Evolutionary conservation across 352 stramenopile genomes (phyloP), one percentile per base, ranked within the genome.

Genomic region (Blastocystis sp.): DNA sequence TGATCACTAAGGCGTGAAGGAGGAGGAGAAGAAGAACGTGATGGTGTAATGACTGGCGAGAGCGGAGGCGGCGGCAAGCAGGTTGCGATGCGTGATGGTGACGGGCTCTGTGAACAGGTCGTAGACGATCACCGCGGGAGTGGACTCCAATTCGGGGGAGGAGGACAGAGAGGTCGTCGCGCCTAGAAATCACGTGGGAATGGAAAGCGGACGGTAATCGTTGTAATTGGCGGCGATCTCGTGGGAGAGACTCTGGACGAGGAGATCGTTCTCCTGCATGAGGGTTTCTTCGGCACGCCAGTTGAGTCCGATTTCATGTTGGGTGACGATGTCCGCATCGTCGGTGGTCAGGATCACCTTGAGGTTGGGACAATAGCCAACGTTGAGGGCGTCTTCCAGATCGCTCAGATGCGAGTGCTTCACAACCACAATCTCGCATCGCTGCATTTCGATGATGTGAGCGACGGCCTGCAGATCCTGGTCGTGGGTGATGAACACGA

Each of bases 111-210:
- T 84, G 74, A 69, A 56, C 23, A 28, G 67, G 61, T 84, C 69
- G 74, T 84, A 84, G n/a, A 84, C 34, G 43, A 84, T 84, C 19
- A 84, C 45, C n/a, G 74, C 74, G 21, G 74, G 74, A 23, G 56
- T 19, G 34, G 28, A 34, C 28, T 84, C 74, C 0, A 43, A 14
- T 21, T 69, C 56, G 11, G 38, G 14, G 9, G 23, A 14, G 9
- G 61, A n/a, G 2, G 28, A 10, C 52, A 84, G 34, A 11, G 19
- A 28, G 9, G 5, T 14, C 28, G n/a, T 28, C 11, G 66, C 38
- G 14, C 59, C 74, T 84, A 53, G 19, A n/a, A 14, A 38, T 84
- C 17, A 84, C 38, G 5, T 1, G 10, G 48, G 17, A n/a, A 48
- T 9, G 52, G 23, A 53, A 52, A 2, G 38, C 74, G 9, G 23